Percentiles rank a stretch among this genome's conserved stretches.
phyloP scores from a whole-genome alignment of 352 stramenopile species.

The Globisporangium sylvaticum region DNA sequence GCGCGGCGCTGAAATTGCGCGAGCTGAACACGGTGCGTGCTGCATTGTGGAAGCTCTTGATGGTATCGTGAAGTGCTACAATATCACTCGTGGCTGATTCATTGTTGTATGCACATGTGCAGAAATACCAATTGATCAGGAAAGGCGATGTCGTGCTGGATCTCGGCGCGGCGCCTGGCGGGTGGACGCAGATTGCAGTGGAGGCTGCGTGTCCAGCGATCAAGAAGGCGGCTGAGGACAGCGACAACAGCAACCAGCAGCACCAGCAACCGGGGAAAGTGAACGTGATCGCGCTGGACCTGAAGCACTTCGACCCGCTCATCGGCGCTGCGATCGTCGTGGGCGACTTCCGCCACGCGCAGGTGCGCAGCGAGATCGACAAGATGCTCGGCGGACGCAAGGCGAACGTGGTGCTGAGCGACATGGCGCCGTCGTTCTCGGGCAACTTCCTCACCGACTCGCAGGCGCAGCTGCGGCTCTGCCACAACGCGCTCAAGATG shows the following conservation, averaged over 20 bases:
- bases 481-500: slow-evolving; percentile 84
- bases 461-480: slow-evolving; percentile 78
- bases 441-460: slow-evolving; percentile 75
- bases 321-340: slow-evolving; percentile 64
- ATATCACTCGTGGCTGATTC: slow-evolving; percentile 1
- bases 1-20: slow-evolving; percentile 78
- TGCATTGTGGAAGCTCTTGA: background rate
- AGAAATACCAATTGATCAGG: slow-evolving; percentile 67
- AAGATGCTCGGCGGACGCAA: slow-evolving; percentile 37
- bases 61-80: background rate
- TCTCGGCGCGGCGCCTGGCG: slow-evolving; percentile 76
- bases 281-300: slow-evolving; percentile 72
- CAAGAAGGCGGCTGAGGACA: slow-evolving; percentile 10
- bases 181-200: slow-evolving; percentile 79
- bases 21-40: slow-evolving; percentile 66
- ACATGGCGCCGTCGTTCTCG: slow-evolving; percentile 87
- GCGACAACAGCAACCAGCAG: slow-evolving; percentile 15
- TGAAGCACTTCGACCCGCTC: slow-evolving; percentile 67
- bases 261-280: slow-evolving; percentile 13
- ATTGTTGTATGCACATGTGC: slow-evolving; percentile 6
- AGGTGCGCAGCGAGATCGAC: slow-evolving; percentile 53
- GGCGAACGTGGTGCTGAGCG: slow-evolving; percentile 80
- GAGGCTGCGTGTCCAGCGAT: slow-evolving; percentile 30
- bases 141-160: slow-evolving; percentile 74
- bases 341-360: slow-evolving; percentile 75